phyloP scores from a whole-genome alignment of 305 asterid species.

The Petunia hybrid region DNA sequence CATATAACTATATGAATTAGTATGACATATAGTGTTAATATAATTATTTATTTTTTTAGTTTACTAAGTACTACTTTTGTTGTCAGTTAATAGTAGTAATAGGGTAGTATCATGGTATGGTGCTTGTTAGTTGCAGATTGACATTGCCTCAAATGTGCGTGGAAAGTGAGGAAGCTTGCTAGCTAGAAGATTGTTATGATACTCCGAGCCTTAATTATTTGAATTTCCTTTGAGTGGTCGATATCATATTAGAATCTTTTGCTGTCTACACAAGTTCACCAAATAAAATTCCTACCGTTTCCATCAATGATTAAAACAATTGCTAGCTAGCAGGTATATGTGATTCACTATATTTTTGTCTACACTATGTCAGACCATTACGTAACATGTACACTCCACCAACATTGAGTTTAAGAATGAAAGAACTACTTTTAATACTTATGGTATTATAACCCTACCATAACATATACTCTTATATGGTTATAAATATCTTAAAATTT shows the following conservation, averaged over 20 bases:
- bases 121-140: conserved; percentile 27
- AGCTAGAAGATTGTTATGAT: conserved; percentile 27
- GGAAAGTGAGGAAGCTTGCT: conserved; percentile 43
- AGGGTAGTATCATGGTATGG: not conserved
- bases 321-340: conserved; percentile 36
- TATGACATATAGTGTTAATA: not conserved
- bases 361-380: not conserved
- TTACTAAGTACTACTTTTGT: not conserved
- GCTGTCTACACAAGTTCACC: conserved; percentile 51
- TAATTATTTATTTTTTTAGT: no score
- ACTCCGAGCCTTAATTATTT: conserved; percentile 46
- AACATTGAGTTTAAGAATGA: no score
- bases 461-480: no score
- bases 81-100: not conserved
- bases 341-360: conserved; percentile 32
- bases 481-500: no score
- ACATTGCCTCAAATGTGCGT: conserved; percentile 54
- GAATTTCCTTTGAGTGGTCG: conserved; percentile 65
- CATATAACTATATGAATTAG: not conserved
- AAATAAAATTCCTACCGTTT: conserved; percentile 45
- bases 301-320: conserved; percentile 45
- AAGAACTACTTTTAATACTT: no score
- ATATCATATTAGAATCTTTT: conserved; percentile 66
- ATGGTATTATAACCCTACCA: no score
- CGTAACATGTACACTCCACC: not conserved